Percentiles rank a stretch among this genome's conserved stretches.
Conservation (phyloP, 495 filamentous ascomycete genomes). For the Evernia prunastri region DNA sequence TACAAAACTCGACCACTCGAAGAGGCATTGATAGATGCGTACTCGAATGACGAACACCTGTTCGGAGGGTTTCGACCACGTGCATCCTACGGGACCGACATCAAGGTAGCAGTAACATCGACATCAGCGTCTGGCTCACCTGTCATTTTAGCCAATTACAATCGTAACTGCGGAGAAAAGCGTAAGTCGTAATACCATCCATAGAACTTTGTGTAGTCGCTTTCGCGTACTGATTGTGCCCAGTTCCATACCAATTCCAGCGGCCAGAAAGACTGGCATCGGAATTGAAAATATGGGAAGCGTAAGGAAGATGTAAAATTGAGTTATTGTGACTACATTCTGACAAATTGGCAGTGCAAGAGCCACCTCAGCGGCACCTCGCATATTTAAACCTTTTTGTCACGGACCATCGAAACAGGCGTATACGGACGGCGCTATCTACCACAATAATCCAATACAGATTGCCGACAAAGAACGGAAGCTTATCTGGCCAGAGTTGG, state of each 20-base stretch:
- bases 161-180: constrained; percentile 26
- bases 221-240: background rate
- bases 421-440: constrained; percentile 43
- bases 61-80: constrained; percentile 36
- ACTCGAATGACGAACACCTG: constrained; percentile 31
- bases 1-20: constrained; percentile 40
- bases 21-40: constrained; percentile 30
- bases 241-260: constrained; percentile 37
- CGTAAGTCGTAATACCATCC: background rate
- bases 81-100: constrained; percentile 22
- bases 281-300: constrained; percentile 50
- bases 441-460: constrained; percentile 42
- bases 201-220: background rate
- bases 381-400: constrained; percentile 42
- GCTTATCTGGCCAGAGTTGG: background rate
- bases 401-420: constrained; percentile 33
- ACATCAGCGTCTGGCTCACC: constrained; percentile 36
- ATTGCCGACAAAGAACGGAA: constrained; percentile 32
- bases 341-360: constrained; percentile 31
- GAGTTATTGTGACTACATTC: constrained; percentile 3
- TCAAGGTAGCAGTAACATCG: constrained; percentile 45
- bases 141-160: constrained; percentile 49
- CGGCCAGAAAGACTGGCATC: constrained; percentile 36
- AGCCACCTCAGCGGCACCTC: constrained; percentile 44
- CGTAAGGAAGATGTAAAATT: constrained; percentile 29